Evolutionary conservation across 2,329 filamentous ascomycete species (phyloP).

Genomic region (Colletotrichum cordylinicola): DNA sequence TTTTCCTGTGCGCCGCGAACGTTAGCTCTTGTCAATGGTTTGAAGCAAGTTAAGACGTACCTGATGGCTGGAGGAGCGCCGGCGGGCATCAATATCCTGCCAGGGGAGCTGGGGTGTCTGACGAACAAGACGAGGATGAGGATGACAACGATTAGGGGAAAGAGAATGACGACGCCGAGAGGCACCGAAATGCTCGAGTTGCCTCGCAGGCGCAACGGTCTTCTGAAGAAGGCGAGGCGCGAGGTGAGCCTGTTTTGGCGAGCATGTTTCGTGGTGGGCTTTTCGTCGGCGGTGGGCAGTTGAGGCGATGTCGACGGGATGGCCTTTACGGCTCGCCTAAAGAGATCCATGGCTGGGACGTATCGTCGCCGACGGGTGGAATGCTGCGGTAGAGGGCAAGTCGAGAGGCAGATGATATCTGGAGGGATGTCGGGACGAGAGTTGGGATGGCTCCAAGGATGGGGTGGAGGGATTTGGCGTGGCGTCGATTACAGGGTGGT

Average conservation of each 20-base stretch:
- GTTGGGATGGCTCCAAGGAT: conserved; percentile 8
- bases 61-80: conserved; percentile 89
- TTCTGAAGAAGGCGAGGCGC: conserved; percentile 79
- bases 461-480: not conserved
- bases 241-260: conserved; percentile 48
- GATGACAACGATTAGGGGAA: conserved; percentile 89
- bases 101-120: conserved; percentile 83
- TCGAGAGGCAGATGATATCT: not conserved
- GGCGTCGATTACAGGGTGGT: not conserved
- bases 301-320: conserved; percentile 45
- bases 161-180: conserved; percentile 88
- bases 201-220: conserved; percentile 85
- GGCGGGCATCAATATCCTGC: conserved; percentile 84
- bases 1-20: conserved; percentile 68
- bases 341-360: conserved; percentile 57
- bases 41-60: conserved; percentile 54
- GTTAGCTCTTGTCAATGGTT: not conserved
- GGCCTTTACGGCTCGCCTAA: conserved; percentile 60
- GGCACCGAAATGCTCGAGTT: conserved; percentile 94
- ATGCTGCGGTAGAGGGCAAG: not conserved
- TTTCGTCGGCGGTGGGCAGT: conserved; percentile 59
- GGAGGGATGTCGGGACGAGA: not conserved
- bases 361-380: conserved; percentile 3
- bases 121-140: conserved; percentile 90
- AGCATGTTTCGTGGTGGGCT: conserved; percentile 38